Evolutionary conservation across 202 grass and related monocot genomes (phyloP), one percentile per base, ranked within the genome.

Genomic region (Digitaria exilis): DNA sequence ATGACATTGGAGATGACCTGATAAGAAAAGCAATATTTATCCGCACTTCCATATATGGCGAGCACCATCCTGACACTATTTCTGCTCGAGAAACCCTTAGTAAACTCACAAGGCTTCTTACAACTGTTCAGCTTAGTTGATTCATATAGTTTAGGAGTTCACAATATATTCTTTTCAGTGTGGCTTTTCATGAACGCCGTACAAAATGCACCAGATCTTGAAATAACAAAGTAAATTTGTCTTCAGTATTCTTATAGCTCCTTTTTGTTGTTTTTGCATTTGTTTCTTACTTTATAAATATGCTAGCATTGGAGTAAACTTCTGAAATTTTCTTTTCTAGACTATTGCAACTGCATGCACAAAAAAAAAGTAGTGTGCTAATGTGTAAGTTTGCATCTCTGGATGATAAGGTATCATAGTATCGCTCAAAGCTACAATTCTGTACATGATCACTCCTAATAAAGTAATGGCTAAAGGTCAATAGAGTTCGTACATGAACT

Each of bases 61-160:
- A 94, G 85, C 89, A 88, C 42, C 94, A 97, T 81, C 91, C 94
- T 45, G 92, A 97, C 55, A 97, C 94, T 6, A 71, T 97, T 61
- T 92, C 91, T 65, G 94, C 94, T 65, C 84, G 89, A 76, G 91
- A 97, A 85, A 97, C 91, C 32, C 87, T 97, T 39, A 85, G 94
- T 97, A 97, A 91, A 92, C 91, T 97, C 74, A 97, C 91, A 77
- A 88, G 94, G 80, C 94, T 97, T 88, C 89, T 97, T 82, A 92
- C 94, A 88, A 97, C 89, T 84, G 89, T 97, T 79, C 91, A 93
- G 79, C 73, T 90, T 90, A 93, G 81, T 90, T 90, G 75, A 90
- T 93, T 78, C 68, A 69, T 86, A 86, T 86, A 90, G 88, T 76
- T 90, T 90, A 90, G 84, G 50, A 83, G 56, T 86, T 86, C 84